Base-by-base conservation (phyloP, 2,329 filamentous ascomycete genomes). In the Hypomyces rosellus region DNA sequence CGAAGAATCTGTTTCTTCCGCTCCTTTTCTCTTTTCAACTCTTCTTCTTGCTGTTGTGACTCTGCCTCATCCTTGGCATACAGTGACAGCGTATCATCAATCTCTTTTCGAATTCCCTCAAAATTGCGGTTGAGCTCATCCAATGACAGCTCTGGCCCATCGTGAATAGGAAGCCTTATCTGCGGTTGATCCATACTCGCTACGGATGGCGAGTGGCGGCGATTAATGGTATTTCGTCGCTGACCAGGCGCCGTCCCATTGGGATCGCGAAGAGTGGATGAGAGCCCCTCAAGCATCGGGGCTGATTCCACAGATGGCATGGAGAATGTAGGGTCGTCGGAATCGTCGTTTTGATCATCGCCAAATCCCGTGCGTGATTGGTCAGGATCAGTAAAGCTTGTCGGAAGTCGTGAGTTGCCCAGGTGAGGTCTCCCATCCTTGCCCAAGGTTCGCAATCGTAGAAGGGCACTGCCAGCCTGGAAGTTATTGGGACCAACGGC, bases 401-500 rank as follows among this genome's bases (percentile, higher is more conserved):
- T 74, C 2, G 80, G 78, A 14, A 83, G 61, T 25, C 79, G 74
- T 2, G 75, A 74, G 57, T 77, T 76, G 41, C 77, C 79, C 14
- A 84, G 70, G 37, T 77, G 72, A n/a, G 82, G 82, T 30, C 77
- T 77, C 49, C 81, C 82, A 67, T 85, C 83, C 58, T 73, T 76
- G 63, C 74, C 78, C 65, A 80, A 84, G 43, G 93, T 97, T 59
- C 87, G 82, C 49, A 99, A 75, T 49, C 93, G 86, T 56, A 97
- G 84, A 36, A 95, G 82, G 5, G 83, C 78, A 66, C 93, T 96
- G 36, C 89, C 87, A 1, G 91, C 89, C 63, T 95, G 89, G 61
- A 97, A 97, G 67, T 93, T 95, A 59, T 91, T 89, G 30, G 86
- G 82, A 45, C 92, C 95, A 48, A 96, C 86, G 37, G 92, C 89